phyloP scores from a whole-genome alignment of 202 grass and related monocot species.

The Musa balbisiana region DNA sequence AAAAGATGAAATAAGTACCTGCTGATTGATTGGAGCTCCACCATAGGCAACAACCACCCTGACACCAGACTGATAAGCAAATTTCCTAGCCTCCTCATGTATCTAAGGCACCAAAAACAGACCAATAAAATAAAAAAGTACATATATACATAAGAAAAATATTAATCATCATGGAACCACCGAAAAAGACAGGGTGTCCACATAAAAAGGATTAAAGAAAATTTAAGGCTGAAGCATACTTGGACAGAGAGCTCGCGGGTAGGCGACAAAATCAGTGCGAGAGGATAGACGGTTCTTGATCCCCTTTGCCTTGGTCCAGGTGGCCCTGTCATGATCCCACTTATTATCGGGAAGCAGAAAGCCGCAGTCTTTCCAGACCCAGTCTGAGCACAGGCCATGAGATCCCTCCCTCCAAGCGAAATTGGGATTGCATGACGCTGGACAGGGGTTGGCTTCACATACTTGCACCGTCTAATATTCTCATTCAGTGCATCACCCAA shows the following conservation, averaged over 20 bases:
- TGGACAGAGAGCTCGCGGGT: slow-evolving; percentile 73
- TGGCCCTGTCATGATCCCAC: slow-evolving; percentile 36
- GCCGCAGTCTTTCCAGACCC: slow-evolving; percentile 18
- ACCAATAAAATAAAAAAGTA: not conserved
- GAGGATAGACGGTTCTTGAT: slow-evolving; percentile 28
- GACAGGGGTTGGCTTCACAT: slow-evolving; percentile 13
- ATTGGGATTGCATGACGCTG: slow-evolving; percentile 14
- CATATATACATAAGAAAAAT: not conserved
- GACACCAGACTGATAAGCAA: slow-evolving; percentile 64
- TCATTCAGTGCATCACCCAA: slow-evolving; percentile 51
- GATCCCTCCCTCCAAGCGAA: not conserved
- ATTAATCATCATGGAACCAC: not conserved
- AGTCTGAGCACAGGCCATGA: slow-evolving; percentile 21
- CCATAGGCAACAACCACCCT: slow-evolving; percentile 66
- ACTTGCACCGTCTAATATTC: slow-evolving; percentile 53
- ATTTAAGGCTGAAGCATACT: slow-evolving; percentile 13
- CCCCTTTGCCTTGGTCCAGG: slow-evolving; percentile 27
- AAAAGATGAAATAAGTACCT: slow-evolving; percentile 24
- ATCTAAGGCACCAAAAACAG: slow-evolving; percentile 29
- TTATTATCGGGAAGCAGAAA: slow-evolving; percentile 11
- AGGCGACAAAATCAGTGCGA: slow-evolving; percentile 56
- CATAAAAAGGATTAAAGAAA: not conserved
- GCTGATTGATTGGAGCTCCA: slow-evolving; percentile 58
- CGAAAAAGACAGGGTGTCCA: not conserved
- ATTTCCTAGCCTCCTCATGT: slow-evolving; percentile 66